A percentile compares a stretch with the other conserved stretches of the same genome.
phyloP scores from a whole-genome alignment of 2,329 filamentous ascomycete species.

The Bertia moriformis region DNA sequence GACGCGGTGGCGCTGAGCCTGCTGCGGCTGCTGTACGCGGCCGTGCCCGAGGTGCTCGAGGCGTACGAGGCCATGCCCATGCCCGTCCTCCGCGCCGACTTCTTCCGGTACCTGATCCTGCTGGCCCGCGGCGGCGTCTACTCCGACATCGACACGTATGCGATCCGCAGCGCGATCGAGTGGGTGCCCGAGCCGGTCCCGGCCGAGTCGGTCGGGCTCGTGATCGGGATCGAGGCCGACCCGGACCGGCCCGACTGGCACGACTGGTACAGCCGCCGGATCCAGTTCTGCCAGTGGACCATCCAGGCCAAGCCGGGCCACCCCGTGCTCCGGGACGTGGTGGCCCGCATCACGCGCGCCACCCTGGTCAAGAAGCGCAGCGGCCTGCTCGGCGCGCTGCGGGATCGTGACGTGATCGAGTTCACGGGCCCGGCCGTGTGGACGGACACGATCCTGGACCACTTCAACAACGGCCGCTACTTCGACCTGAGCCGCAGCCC shows the following conservation, averaged over 20 bases:
- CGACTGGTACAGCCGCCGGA: slow-evolving; percentile 87
- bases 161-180: slow-evolving; percentile 66
- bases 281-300: slow-evolving; percentile 99
- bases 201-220: slow-evolving; percentile 64
- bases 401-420: slow-evolving; percentile 70
- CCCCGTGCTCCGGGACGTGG: slow-evolving; percentile 75
- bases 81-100: slow-evolving; percentile 65
- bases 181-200: slow-evolving; percentile 77
- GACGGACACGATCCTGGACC: slow-evolving; percentile 83
- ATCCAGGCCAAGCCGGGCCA: slow-evolving; percentile 93
- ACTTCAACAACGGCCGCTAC: slow-evolving; percentile 81
- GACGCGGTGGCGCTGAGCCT: slow-evolving; percentile 72
- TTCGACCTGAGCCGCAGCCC: slow-evolving; percentile 65
- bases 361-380: slow-evolving; percentile 59
- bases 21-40: slow-evolving; percentile 72
- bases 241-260: slow-evolving; percentile 85
- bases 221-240: slow-evolving; percentile 92
- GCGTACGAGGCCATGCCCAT: slow-evolving; percentile 62
- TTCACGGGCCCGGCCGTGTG: slow-evolving; percentile 88
- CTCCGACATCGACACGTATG: slow-evolving; percentile 80
- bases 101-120: slow-evolving; percentile 61
- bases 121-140: slow-evolving; percentile 55
- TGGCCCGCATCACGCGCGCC: slow-evolving; percentile 71
- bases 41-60: slow-evolving; percentile 64
- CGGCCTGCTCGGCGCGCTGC: slow-evolving; percentile 46